These are phyloP conservation scores for Penicillium sp. DNA, from an alignment of 2,329 filamentous ascomycete genomes.

Conservation along the genomic window DNA sequence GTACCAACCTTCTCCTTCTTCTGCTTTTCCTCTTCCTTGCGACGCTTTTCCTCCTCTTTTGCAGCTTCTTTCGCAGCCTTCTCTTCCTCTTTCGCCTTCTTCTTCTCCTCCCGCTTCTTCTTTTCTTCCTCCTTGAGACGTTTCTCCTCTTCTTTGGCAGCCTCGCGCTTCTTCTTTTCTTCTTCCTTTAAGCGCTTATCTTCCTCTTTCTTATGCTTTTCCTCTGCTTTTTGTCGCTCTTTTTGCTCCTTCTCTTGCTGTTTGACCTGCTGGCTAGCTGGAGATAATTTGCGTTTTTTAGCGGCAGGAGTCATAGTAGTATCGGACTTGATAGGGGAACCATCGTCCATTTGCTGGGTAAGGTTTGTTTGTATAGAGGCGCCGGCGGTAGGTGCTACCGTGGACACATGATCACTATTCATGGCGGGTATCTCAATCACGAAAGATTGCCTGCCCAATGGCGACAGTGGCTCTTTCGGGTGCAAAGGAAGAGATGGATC, in stretches of 20 bases:
- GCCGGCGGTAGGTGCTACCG: neutral
- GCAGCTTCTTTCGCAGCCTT: conserved; percentile 42
- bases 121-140: conserved; percentile 35
- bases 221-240: conserved; percentile 27
- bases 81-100: conserved; percentile 45
- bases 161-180: conserved; percentile 29
- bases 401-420: neutral
- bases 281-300: conserved; percentile 28
- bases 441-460: neutral
- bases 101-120: conserved; percentile 46
- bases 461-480: neutral
- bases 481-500: conserved; percentile 7
- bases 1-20: conserved; percentile 48
- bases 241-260: conserved; percentile 38
- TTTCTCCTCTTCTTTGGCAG: neutral
- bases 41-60: conserved; percentile 46
- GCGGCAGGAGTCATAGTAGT: conserved; percentile 12
- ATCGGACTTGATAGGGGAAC: conserved; percentile 7
- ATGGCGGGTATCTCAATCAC: neutral
- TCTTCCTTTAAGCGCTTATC: conserved; percentile 31
- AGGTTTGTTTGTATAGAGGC: neutral
- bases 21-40: conserved; percentile 48
- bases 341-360: neutral
- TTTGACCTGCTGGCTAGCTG: conserved; percentile 30
- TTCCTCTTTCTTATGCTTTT: conserved; percentile 35